These are phyloP conservation scores for Globisporangium paddicum DNA, from an alignment of 352 stramenopile genomes.

Conservation along the genomic window DNA sequence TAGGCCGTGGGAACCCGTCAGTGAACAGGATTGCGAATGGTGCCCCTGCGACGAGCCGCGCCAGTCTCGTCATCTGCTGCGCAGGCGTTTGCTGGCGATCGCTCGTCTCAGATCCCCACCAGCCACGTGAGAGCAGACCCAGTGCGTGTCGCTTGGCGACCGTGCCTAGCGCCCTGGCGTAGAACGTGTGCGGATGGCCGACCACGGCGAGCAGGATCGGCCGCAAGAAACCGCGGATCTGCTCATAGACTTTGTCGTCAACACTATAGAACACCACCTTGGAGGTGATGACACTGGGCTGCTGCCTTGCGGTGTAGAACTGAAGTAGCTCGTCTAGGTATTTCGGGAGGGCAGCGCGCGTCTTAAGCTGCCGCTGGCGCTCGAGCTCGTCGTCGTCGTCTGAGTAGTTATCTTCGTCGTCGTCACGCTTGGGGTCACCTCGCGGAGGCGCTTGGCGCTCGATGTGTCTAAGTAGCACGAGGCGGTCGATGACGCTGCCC, in stretches of 20 bases:
- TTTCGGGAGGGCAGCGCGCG: slow-evolving; percentile 22
- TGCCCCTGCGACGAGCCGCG: slow-evolving; percentile 19
- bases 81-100: neutral
- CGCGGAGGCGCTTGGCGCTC: slow-evolving; percentile 12
- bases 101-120: neutral
- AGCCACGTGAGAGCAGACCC: neutral
- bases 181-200: slow-evolving; percentile 46
- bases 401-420: slow-evolving; percentile 31
- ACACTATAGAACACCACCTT: slow-evolving; percentile 15
- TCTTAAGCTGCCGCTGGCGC: slow-evolving; percentile 15
- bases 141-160: slow-evolving; percentile 8
- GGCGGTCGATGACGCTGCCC: slow-evolving; percentile 23
- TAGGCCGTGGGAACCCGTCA: slow-evolving; percentile 34
- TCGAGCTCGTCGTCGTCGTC: slow-evolving; percentile 40
- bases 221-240: slow-evolving; percentile 13
- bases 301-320: slow-evolving; percentile 7
- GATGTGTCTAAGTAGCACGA: slow-evolving; percentile 42
- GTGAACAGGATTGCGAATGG: slow-evolving; percentile 22
- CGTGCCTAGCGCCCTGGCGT: slow-evolving; percentile 17
- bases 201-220: slow-evolving; percentile 29
- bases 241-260: slow-evolving; percentile 5
- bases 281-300: neutral
- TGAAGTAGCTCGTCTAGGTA: slow-evolving; percentile 30
- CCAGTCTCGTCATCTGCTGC: slow-evolving; percentile 9
- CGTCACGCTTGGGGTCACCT: slow-evolving; percentile 4